Conservation (phyloP, 371 early-diverging fungal genomes). For the Apophysomyces variabilis region DNA sequence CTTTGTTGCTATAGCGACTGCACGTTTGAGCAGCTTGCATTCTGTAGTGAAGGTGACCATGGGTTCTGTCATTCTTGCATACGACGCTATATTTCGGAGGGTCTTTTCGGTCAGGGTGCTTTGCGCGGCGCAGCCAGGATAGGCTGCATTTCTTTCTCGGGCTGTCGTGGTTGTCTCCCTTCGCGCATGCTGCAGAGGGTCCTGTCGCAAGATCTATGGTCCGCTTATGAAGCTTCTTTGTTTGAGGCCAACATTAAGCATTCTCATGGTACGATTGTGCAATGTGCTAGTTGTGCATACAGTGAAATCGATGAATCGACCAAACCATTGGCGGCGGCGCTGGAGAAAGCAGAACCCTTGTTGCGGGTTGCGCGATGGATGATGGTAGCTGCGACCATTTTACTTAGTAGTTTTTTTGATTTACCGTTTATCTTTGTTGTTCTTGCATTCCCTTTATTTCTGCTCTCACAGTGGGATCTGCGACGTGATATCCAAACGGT, state of each 20-base stretch:
- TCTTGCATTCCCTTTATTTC: conserved; percentile 8
- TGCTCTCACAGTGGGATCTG: conserved; percentile 39
- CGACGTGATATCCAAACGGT: conserved; percentile 34
- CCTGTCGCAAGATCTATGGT: conserved; percentile 40
- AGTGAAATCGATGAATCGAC: conserved; percentile 52
- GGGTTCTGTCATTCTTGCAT: conserved; percentile 59
- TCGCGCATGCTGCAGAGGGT: conserved; percentile 28
- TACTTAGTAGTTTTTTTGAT: conserved; percentile 13
- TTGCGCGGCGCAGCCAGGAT: conserved; percentile 47
- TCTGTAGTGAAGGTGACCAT: conserved; percentile 59
- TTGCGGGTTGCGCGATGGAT: conserved; percentile 25
- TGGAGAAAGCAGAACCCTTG: neutral
- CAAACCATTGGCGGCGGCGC: conserved; percentile 14
- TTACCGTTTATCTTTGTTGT: conserved; percentile 9
- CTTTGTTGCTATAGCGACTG: conserved; percentile 61
- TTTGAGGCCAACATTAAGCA: conserved; percentile 39
- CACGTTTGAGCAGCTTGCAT: conserved; percentile 55
- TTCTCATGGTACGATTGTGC: conserved; percentile 33
- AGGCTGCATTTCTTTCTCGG: conserved; percentile 49
- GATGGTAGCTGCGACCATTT: conserved; percentile 34
- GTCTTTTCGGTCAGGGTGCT: conserved; percentile 62
- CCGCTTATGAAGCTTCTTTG: conserved; percentile 45
- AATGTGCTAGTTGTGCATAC: conserved; percentile 60
- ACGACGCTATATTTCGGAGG: conserved; percentile 47
- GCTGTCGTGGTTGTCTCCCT: conserved; percentile 43